These are phyloP conservation scores for Xylaria cubensis DNA, from an alignment of 495 filamentous ascomycete genomes.

Conservation along the genomic window DNA sequence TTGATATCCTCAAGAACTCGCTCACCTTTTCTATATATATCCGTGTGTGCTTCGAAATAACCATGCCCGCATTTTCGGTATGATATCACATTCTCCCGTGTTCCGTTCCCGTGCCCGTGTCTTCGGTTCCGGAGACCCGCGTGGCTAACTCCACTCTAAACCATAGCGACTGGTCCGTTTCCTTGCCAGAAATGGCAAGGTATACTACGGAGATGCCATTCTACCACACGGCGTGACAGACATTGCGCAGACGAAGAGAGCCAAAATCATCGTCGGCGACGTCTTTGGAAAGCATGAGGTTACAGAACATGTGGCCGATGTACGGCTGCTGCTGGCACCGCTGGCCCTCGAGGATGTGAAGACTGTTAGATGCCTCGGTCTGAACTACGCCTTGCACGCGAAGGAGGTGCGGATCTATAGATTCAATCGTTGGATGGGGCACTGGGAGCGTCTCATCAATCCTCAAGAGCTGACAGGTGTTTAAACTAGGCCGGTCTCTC, in stretches of 20 bases:
- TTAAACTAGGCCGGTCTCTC: conserved; percentile 68
- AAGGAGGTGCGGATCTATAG: conserved; percentile 59
- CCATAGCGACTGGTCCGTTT: conserved; percentile 78
- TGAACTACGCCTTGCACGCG: conserved; percentile 85
- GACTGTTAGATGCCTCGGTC: conserved; percentile 79
- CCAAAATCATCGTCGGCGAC: conserved; percentile 72
- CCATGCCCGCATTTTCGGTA: conserved; percentile 51
- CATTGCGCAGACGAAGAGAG: conserved; percentile 69
- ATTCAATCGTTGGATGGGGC: neutral
- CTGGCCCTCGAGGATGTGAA: conserved; percentile 70
- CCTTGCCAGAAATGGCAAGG: conserved; percentile 73
- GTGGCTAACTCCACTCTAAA: neutral
- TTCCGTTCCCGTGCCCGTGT: no score
- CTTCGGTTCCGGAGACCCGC: neutral
- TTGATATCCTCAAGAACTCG: neutral
- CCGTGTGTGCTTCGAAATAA: conserved; percentile 15
- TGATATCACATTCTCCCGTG: neutral
- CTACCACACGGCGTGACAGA: conserved; percentile 71
- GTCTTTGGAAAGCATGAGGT: conserved; percentile 76
- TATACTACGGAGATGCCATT: conserved; percentile 85
- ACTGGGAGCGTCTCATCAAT: neutral
- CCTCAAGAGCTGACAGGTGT: conserved; percentile 6
- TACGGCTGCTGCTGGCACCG: conserved; percentile 72
- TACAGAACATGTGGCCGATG: conserved; percentile 70
- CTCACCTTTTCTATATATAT: neutral